phyloP scores from a whole-genome alignment of 306 rosid genomes.

The Aeschynomene evenia region DNA sequence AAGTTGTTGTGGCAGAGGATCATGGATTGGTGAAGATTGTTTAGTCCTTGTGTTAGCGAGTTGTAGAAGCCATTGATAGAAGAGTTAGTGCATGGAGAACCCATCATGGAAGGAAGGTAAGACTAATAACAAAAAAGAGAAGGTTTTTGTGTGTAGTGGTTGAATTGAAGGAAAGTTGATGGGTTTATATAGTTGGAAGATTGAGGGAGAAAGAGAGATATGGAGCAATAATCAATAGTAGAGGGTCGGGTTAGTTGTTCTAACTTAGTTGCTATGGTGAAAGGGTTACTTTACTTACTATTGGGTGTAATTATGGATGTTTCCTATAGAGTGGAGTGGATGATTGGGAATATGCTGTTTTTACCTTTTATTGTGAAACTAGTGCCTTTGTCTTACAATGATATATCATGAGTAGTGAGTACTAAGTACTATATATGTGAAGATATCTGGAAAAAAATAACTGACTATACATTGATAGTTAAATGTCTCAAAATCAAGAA shows the following conservation, averaged over 20 bases:
- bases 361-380: constrained; percentile 43
- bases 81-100: constrained; percentile 51
- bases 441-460: no score
- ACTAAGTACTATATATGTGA: no score
- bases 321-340: constrained; percentile 58
- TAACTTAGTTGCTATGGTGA: constrained; percentile 40
- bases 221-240: constrained; percentile 12
- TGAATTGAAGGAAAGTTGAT: constrained; percentile 49
- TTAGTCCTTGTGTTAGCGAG: constrained; percentile 53
- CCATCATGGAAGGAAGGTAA: constrained; percentile 41
- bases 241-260: constrained; percentile 30
- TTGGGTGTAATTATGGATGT: constrained; percentile 72
- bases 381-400: no score
- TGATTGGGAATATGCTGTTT: constrained; percentile 59
- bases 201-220: not conserved
- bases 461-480: no score
- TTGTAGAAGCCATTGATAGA: constrained; percentile 70
- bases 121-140: not conserved
- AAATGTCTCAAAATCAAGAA: no score
- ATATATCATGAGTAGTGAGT: no score
- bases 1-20: constrained; percentile 44
- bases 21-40: constrained; percentile 47
- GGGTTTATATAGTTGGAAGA: constrained; percentile 35
- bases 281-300: constrained; percentile 39
- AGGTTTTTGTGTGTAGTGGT: not conserved